Evolutionary conservation across 116 monocot genomes (phyloP), one percentile per base, ranked within the genome.

Genomic region (Papilionanthe hybrid): DNA sequence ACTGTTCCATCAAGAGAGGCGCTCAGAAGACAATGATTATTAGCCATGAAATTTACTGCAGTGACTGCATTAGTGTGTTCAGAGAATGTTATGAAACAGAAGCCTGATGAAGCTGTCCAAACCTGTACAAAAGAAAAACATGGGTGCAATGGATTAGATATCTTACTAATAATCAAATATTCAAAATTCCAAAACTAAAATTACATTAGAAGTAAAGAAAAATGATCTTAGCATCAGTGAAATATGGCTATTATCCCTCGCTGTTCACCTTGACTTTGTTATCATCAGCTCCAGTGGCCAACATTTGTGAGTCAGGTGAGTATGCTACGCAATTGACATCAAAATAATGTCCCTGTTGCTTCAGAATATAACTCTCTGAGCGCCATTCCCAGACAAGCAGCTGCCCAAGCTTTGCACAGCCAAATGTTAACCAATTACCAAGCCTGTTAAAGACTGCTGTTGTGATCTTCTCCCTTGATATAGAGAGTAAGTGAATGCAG

Each of bases 381-480:
- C 91, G 78, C 99, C 99, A 99, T 82, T 99, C 99, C 99, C 99
- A 99, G 45, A 99, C 99, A 37, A 99, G 92, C 53, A 99, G 82
- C 85, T 99, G 99, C 72, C 99, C 95, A 60, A 99, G 90, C 79
- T 89, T 95, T 22, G 99, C 99, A 80, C 99, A 99, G 23, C 99
- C 99, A 87, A 99, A 95, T 0, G 87, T 85, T 78, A 99, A 79
- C 99, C 95, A 99, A 68, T 95, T 99, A 42, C 95, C 99, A 69
- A 78, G 65, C 78, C 81, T 81, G 81, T 99, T 95, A 81, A 99
- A 99, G 10, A 90, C 83, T 0, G 93, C 90, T 29, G 95, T 90
- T 5, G 95, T 99, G 53, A 99, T 99, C 80, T 99, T 99, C 90
- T 95, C 86, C 84, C 88, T 90, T 1, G 99, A 99, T 78, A 99